Base-by-base conservation (phyloP, 805 yeast species). In the Wickerhamia fluorescens region DNA sequence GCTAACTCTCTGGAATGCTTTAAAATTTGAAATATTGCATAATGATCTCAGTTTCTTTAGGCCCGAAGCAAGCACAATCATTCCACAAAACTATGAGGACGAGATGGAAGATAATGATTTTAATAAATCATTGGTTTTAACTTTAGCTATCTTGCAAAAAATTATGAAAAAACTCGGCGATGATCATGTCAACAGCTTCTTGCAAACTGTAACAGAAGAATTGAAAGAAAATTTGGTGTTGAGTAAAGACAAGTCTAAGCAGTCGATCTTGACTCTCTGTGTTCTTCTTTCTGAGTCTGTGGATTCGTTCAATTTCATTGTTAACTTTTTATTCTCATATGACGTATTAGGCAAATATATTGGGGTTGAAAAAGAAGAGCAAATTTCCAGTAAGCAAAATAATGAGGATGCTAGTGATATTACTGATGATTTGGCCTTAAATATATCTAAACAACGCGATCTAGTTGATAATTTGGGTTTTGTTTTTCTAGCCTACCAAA, bases 21-120 rank as follows among this genome's bases (percentile, higher is more conserved):
- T 89, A 29, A 89, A 89, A 50, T 87, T 74, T 50, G 96, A 89
- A 52, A 68, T 89, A n/a, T 59, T 89, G 33, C 95, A 89, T 50
- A 78, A 78, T 23, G 84, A 81, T 32, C 63, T 35, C 34, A 56
- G 36, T 45, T 34, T 48, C 6, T 53, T 60, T 41, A 38, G 40
- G 23, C 46, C 63, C 3, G 42, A 45, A n/a, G 31, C 40, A 1
- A 41, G 38, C 24, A 29, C 30, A 6, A 41, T 61, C 4, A 41
- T 60, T 9, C 61, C 63, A 1, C 37, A 36, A 3, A 35, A 49
- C 30, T 48, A 43, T 23, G 48, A 46, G 11, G 26, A 22, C 5
- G 14, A 29, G 1, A 40, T 58, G 6, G 59, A 55, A 12, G 64
- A 60, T 31, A 32, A 47, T 6, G 64, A 60, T 29, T 68, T 61